phyloP scores from a whole-genome alignment of 192 early-diverging fungal species.

The Obelidium mucronatum region DNA sequence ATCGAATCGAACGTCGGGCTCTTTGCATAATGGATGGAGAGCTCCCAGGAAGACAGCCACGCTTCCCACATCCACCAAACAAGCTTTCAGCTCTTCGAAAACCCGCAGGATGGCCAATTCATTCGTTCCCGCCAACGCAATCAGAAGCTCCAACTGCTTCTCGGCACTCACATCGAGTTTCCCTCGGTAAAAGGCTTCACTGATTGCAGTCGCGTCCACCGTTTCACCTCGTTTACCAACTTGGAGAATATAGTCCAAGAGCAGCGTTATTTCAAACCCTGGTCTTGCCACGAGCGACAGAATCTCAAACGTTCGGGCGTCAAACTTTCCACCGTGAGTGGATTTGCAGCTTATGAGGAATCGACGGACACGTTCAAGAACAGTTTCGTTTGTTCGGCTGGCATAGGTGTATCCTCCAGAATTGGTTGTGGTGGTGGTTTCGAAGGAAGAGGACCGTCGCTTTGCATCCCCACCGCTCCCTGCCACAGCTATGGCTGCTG shows the following conservation, averaged over 20 bases:
- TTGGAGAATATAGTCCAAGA: conserved; percentile 20
- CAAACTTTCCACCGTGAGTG: conserved; percentile 16
- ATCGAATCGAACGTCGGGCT: conserved; percentile 2
- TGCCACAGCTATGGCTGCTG: no score
- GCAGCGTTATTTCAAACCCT: conserved; percentile 17
- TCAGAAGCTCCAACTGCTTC: conserved; percentile 23
- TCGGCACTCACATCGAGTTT: not conserved
- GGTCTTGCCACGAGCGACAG: conserved; percentile 6
- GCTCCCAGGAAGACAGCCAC: conserved; percentile 17
- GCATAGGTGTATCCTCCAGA: not conserved
- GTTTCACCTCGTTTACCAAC: not conserved
- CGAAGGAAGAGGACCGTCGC: no score
- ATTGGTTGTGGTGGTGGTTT: not conserved
- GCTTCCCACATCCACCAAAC: conserved; percentile 10
- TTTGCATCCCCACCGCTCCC: no score
- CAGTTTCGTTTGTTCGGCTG: not conserved
- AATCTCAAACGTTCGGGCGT: conserved; percentile 29
- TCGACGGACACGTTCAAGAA: conserved; percentile 10
- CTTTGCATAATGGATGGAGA: conserved; percentile 11
- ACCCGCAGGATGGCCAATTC: conserved; percentile 8
- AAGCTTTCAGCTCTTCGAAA: conserved; percentile 3
- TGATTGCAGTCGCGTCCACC: conserved; percentile 4
- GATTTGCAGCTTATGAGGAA: conserved; percentile 12
- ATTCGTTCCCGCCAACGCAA: not conserved
- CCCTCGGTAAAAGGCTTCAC: conserved; percentile 6